These are phyloP conservation scores for Neltuma alba DNA, from an alignment of 306 rosid species.

Conservation along the genomic window DNA sequence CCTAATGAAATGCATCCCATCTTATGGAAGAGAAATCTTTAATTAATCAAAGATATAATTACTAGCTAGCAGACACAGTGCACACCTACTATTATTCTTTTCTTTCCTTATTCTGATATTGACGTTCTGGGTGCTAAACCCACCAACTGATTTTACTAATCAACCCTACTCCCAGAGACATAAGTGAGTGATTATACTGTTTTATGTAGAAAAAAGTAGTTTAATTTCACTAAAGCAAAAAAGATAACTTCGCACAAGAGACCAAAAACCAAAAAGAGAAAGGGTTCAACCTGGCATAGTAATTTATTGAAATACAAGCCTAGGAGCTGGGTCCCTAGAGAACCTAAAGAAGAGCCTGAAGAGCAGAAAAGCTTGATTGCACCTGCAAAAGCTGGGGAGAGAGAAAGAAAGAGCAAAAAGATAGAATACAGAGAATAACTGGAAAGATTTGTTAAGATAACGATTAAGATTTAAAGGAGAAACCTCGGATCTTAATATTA, in stretches of 20 bases:
- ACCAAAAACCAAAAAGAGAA: background rate
- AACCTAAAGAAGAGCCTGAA: constrained; percentile 33
- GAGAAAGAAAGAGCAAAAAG: background rate
- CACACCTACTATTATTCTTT: constrained; percentile 41
- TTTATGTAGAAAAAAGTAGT: constrained; percentile 24
- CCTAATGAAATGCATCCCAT: constrained; percentile 48
- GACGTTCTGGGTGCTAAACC: constrained; percentile 65
- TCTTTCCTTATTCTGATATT: constrained; percentile 50
- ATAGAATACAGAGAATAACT: background rate
- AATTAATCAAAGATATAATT: constrained; percentile 45
- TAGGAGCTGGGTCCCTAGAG: constrained; percentile 42
- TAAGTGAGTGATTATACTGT: constrained; percentile 46
- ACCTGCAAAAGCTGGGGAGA: constrained; percentile 34
- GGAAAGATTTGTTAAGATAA: background rate
- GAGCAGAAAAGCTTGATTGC: constrained; percentile 46
- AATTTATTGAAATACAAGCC: constrained; percentile 21
- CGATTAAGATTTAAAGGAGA: constrained; percentile 34
- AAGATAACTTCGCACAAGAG: constrained; percentile 12
- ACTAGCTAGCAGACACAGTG: constrained; percentile 26
- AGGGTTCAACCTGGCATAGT: background rate
- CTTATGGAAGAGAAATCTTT: constrained; percentile 30
- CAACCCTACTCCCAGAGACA: constrained; percentile 43
- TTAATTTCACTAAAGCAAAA: background rate
- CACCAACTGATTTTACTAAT: constrained; percentile 62
- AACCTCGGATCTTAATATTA: constrained; percentile 4